phyloP scores from a whole-genome alignment of 75 land plant genomes.

The Ceratopteris richardii region DNA sequence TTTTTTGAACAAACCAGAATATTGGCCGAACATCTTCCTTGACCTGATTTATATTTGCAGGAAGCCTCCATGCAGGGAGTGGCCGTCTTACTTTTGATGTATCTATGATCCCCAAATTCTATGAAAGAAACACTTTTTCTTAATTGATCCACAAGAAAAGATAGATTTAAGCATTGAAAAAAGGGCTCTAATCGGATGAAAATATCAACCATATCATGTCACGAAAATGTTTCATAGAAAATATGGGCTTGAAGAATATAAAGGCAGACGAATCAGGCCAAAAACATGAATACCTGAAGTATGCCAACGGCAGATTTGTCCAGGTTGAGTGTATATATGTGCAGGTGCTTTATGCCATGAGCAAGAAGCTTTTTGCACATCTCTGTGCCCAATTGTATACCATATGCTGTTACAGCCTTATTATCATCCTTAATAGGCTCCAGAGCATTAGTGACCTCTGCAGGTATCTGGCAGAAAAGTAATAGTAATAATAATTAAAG shows the following conservation, averaged over 20 bases:
- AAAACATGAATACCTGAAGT: constrained; percentile 56
- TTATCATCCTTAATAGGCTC: constrained; percentile 98
- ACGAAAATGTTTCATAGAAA: too few relatives aligned
- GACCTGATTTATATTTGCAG: constrained; percentile 63
- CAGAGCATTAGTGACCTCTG: constrained; percentile 74
- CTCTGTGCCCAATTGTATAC: constrained; percentile 92
- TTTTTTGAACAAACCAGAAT: constrained; percentile 62
- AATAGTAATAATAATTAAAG: too few relatives aligned
- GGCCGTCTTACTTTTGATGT: constrained; percentile 58
- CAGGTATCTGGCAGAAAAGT: constrained; percentile 69
- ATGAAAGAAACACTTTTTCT: too few relatives aligned
- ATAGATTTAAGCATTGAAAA: too few relatives aligned
- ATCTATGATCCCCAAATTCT: constrained; percentile 95
- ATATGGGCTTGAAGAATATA: neutral
- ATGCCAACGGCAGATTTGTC: constrained; percentile 87
- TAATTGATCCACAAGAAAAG: neutral
- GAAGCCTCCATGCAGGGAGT: constrained; percentile 90
- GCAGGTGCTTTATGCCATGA: constrained; percentile 77
- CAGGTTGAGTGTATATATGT: constrained; percentile 86
- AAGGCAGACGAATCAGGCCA: too few relatives aligned
- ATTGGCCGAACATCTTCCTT: constrained; percentile 94
- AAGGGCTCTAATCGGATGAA: too few relatives aligned
- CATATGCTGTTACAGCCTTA: constrained; percentile 88
- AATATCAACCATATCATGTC: too few relatives aligned
- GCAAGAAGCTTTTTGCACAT: constrained; percentile 97